Evolutionary conservation across 73 alveolate genomes (phyloP).

Genomic region (Stentor roeselii): DNA sequence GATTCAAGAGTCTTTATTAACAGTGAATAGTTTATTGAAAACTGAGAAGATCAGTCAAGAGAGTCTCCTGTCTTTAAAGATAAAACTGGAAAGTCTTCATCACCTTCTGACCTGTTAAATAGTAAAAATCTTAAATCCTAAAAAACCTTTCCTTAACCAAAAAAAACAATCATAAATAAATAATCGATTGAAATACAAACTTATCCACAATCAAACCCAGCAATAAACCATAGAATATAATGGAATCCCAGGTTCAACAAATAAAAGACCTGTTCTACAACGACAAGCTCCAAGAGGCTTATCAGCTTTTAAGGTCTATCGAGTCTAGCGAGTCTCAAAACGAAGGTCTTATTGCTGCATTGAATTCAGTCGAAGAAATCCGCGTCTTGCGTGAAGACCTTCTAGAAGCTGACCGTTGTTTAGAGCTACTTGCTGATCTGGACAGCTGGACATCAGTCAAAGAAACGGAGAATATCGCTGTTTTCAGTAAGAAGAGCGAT

Average conservation of each 20-base stretch:
- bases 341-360: neutral
- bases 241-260: neutral
- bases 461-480: neutral
- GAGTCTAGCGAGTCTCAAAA: neutral
- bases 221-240: no score
- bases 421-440: neutral
- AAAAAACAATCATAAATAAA: no score
- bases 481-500: neutral
- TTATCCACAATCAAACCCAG: no score
- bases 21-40: no score
- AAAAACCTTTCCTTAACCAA: no score
- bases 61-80: no score
- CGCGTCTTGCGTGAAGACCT: neutral
- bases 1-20: no score
- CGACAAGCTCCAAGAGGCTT: neutral
- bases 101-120: no score
- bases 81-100: no score
- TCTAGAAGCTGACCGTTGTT: neutral
- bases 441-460: neutral
- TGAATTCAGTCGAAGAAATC: neutral
- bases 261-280: neutral
- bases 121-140: no score
- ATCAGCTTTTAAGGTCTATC: neutral
- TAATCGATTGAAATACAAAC: no score
- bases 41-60: no score